phyloP scores from a whole-genome alignment of 106 monocot species.

The Ottelia alismoides region DNA sequence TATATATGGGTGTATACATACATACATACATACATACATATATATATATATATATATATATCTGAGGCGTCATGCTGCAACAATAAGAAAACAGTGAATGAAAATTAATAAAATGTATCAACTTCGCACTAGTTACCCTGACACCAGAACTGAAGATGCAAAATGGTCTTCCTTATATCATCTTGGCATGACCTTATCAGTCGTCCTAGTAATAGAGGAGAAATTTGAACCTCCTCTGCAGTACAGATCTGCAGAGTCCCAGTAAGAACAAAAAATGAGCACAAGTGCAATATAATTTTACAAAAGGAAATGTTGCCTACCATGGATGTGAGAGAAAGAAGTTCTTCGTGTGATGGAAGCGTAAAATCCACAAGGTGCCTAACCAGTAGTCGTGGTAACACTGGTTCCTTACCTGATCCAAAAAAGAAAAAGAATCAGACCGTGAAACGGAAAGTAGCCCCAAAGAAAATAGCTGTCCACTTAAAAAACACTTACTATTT shows the following conservation, averaged over 20 bases:
- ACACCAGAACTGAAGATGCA: slow-evolving; percentile 96
- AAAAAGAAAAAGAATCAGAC: background rate
- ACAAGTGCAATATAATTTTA: background rate
- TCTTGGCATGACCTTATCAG: slow-evolving; percentile 45
- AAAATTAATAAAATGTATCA: background rate
- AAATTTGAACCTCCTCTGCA: slow-evolving; percentile 39
- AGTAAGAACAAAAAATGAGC: background rate
- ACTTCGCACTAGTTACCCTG: slow-evolving; percentile 27
- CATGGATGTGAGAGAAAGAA: slow-evolving; percentile 47
- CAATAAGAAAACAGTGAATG: background rate
- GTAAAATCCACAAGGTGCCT: slow-evolving; percentile 48
- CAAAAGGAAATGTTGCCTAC: slow-evolving; percentile 17
- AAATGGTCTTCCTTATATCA: slow-evolving; percentile 78
- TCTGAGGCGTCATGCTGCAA: background rate
- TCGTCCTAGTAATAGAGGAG: slow-evolving; percentile 31
- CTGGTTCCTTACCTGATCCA: slow-evolving; percentile 46
- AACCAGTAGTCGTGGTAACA: slow-evolving; percentile 43
- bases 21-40: no score
- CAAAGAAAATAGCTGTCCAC: background rate
- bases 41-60: background rate
- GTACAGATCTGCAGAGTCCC: slow-evolving; percentile 51
- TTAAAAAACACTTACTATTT: slow-evolving; percentile 47
- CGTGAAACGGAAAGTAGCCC: background rate
- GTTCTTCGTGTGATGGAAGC: slow-evolving; percentile 54
- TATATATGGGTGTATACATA: no score